A percentile compares a stretch with the other conserved stretches of the same genome.
phyloP scores from a whole-genome alignment of 805 yeast genomes.

The Maudiozyma pseudohumilis region DNA sequence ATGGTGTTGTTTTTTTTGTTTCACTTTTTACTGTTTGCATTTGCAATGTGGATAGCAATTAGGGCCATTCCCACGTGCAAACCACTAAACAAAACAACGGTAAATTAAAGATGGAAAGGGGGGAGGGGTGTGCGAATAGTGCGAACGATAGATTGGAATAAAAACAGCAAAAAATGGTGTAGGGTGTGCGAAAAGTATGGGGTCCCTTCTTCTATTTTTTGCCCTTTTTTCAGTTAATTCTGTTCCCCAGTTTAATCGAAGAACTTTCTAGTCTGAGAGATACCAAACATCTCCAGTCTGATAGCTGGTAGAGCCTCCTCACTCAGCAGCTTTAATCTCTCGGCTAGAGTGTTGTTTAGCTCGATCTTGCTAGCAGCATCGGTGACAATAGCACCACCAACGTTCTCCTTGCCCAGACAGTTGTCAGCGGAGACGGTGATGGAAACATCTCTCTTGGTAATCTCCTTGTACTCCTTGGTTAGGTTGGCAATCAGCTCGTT shows the following conservation, averaged over 20 bases:
- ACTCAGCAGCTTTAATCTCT: slow-evolving; percentile 74
- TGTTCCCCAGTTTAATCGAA: slow-evolving; percentile 60
- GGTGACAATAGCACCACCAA: slow-evolving; percentile 74
- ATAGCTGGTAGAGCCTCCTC: slow-evolving; percentile 87
- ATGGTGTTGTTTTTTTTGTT: no score
- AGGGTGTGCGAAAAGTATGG: no score
- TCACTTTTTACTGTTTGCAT: no score
- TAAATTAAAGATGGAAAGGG: neutral
- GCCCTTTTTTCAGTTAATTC: no score
- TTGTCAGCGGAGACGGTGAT: slow-evolving; percentile 44
- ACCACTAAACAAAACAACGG: no score
- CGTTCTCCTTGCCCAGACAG: slow-evolving; percentile 47
- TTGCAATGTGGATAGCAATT: no score
- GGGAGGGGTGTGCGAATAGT: neutral
- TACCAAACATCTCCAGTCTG: slow-evolving; percentile 81
- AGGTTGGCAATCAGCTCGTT: slow-evolving; percentile 39
- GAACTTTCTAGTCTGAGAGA: slow-evolving; percentile 78
- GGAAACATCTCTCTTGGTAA: slow-evolving; percentile 47
- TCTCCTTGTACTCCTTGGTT: slow-evolving; percentile 49
- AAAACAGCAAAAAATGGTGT: no score
- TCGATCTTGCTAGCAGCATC: slow-evolving; percentile 75
- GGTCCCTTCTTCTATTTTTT: no score
- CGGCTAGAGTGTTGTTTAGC: slow-evolving; percentile 87
- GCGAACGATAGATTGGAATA: no score
- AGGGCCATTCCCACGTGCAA: no score